Evolutionary conservation across 169 alveolate species (phyloP), one percentile per base, ranked within the genome.

Genomic region (Plasmodium gaboni): DNA sequence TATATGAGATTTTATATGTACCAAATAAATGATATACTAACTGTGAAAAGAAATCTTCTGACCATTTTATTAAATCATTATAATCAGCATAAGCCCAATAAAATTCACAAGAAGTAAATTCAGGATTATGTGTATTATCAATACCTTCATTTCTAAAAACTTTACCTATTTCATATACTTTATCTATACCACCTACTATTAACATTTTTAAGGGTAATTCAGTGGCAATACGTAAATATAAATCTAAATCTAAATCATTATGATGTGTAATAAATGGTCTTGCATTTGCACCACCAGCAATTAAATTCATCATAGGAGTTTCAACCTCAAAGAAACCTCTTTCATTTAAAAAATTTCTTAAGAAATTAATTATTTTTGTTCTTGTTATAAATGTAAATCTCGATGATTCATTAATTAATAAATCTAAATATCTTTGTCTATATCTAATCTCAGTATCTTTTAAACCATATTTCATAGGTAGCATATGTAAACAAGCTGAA

Each of bases 71-170:
- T 90, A 99, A 92, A 80, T 98, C 99, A 65, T 97, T 89, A 96
- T 98, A 98, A 93, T 98, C 99, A 19, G 99, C 99, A 90, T 98
- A 97, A 53, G 99, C 97, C 94, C 94, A 92, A 96, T 99, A 99
- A 91, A 98, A 97, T 92, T 99, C 99, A 91, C 98, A 95, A 50
- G 99, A 97, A 0, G 99, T 99, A 95, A 98, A 99, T 94, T 99
- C 99, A 22, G 99, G 99, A 92, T 99, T 98, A 95, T 99, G 99
- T 8, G 99, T 97, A 86, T 97, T 89, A 92, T 98, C 99, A 86
- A 98, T 98, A 6, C 99, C 98, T 94, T 99, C 99, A 91, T 99
- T 99, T 89, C 99, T 97, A 94, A 99, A 99, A 91, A 98, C 97
- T 91, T 98, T 98, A 55, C 99, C 99, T 46, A 99, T 98, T 96